These are phyloP conservation scores for Heterobasidion occidentale DNA, from an alignment of 1,284 basidiomycete genomes.

Conservation along the genomic window DNA sequence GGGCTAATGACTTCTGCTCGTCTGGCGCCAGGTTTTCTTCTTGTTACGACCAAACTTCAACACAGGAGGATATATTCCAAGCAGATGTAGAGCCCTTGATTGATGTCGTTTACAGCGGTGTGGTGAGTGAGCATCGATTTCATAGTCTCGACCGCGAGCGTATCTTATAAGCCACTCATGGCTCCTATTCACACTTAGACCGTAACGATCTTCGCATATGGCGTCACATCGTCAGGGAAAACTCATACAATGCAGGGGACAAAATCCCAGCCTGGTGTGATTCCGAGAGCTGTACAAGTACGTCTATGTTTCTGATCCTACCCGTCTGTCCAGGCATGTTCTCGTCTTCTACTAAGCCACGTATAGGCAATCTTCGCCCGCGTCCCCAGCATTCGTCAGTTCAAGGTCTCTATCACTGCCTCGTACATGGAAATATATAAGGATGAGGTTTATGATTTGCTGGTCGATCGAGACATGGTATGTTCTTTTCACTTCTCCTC, in stretches of 20 bases:
- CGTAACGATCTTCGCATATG: slow-evolving; percentile 76
- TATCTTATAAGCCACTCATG: background rate
- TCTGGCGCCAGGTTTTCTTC: slow-evolving; percentile 46
- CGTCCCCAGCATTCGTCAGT: slow-evolving; percentile 7
- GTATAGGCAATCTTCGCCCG: slow-evolving; percentile 20
- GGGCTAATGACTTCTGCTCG: background rate
- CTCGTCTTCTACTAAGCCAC: background rate
- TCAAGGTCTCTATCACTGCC: slow-evolving; percentile 40
- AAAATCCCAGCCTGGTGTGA: slow-evolving; percentile 60
- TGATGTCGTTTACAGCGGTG: slow-evolving; percentile 59
- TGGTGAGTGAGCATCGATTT: slow-evolving; percentile 35
- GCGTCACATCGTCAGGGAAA: slow-evolving; percentile 77
- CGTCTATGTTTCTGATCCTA: slow-evolving; percentile 11
- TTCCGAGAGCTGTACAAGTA: slow-evolving; percentile 68
- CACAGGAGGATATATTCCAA: slow-evolving; percentile 63
- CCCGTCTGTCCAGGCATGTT: background rate
- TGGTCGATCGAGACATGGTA: slow-evolving; percentile 62
- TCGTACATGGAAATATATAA: slow-evolving; percentile 87
- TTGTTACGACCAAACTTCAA: slow-evolving; percentile 58
- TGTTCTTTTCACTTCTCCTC: slow-evolving; percentile 5
- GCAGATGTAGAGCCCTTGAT: slow-evolving; percentile 65
- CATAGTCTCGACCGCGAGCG: too few species aligned
- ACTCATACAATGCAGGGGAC: slow-evolving; percentile 85
- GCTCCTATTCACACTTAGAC: slow-evolving; percentile 35
- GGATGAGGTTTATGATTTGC: slow-evolving; percentile 78